Evolutionary conservation across 2,329 filamentous ascomycete genomes (phyloP), one percentile per base, ranked within the genome.

Genomic region (Nothophaeocryptopus gaeumannii): DNA sequence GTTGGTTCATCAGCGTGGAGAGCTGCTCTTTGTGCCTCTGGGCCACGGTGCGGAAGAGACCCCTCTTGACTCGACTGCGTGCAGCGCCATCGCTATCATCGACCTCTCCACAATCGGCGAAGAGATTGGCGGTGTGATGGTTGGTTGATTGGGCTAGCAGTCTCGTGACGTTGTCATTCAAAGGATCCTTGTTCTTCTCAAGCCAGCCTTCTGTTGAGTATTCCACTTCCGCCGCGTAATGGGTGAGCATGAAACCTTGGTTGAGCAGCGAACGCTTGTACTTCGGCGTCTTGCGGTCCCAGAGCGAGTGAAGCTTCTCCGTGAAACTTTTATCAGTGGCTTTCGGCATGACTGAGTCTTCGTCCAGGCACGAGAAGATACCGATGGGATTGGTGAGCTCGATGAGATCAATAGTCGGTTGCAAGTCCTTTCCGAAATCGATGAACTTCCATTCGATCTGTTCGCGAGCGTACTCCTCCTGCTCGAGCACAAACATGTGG

Each of bases 361-460:
- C 93, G 60, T 99, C 93, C 12, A 99, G 78, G 65, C 95, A 99
- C 0, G 93, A 97, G 70, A 99, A 99, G 63, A 99, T 95, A 75
- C 93, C 95, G 50, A 99, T 99, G 0, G 93, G 93, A 61, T 99
- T 99, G 0, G 93, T 82, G 31, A 99, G 71, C 70, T 99, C 93
- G 56, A 99, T 99, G 38, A 99, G 78, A 63, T 99, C 93, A 61
- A 99, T 99, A 0, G 93, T 99, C 0, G 93, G 93, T 68, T 99
- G 95, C 20, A 99, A 77, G 65, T 99, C 93, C 54, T 91, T 90
- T 13, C 93, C 93, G 67, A 99, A 99, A 70, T 99, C 93, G 66
- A 99, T 99, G 68, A 99, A 99, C 66, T 97, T 90, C 93, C 93
- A 99, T 72, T 99, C 93, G 60, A 99, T 99, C 70, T 96, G 89